Evolutionary conservation across 2,329 filamentous ascomycete species (phyloP), one percentile per base, ranked within the genome.

Genomic region (Aspergillus cejpii): DNA sequence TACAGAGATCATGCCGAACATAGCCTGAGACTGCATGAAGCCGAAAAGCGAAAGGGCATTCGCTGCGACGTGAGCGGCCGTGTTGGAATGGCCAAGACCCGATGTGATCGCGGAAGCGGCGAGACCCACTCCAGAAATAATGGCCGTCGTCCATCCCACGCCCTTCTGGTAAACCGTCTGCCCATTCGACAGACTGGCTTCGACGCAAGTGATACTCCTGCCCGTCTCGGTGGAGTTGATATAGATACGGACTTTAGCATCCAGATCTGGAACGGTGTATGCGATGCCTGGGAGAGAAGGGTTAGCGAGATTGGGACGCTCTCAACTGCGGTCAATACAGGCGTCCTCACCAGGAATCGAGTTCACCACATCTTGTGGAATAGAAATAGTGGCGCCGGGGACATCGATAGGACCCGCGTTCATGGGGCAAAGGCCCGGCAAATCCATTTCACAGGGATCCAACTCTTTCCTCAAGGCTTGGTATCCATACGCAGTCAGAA

Each of bases 1-100:
- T 11, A 96, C 84, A 15, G 84, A 80, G 43, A 84, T 87, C 68
- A 96, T 83, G 52, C 90, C 90, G 58, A 95, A 76, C 67, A 96
- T 88, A 20, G 91, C 90, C 68, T 95, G 90, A 3, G 87, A 82
- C 69, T 97, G 91, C 76, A 96, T 95, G 69, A 92, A 96, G 49
- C 85, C 81, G 63, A 95, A 94, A 23, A 97, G 81, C n/a, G 90
- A 92, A 51, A 96, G 78, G 3, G 91, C 88, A 62, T 94, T 95
- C 44, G 90, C 85, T 43, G 91, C 91, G 52, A 97, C 87, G 68
- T 97, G 91, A 40, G 91, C 89, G 37, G 91, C 90, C 4, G 91
- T 91, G 65, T 96, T 96, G 39, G 87, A 87, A 67, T 96, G 89
- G 8, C 91, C 91, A 3, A 96, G 74, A 24, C 89, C 89, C 21